Percentiles rank a stretch among this genome's conserved stretches.
These are phyloP conservation scores for Botryotinia narcissicola DNA, from an alignment of 2,329 filamentous ascomycete species.

Conservation along the genomic window DNA sequence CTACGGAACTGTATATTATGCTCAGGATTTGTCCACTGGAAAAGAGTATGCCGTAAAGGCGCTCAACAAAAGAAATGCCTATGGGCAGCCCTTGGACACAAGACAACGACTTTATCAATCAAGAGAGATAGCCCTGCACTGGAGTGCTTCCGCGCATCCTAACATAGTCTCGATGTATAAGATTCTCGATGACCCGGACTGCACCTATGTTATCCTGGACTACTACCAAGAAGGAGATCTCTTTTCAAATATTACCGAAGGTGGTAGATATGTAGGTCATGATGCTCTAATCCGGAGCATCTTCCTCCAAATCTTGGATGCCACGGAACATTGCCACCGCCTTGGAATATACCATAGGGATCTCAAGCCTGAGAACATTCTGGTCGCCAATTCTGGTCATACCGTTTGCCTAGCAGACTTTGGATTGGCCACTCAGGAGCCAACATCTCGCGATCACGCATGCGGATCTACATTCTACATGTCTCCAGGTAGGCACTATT, in stretches of 20 bases:
- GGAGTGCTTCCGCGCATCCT: constrained; percentile 80
- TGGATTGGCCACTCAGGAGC: constrained; percentile 84
- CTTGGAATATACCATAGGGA: constrained; percentile 96
- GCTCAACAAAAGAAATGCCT: constrained; percentile 81
- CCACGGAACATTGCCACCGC: constrained; percentile 91
- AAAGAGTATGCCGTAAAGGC: constrained; percentile 93
- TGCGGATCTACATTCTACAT: constrained; percentile 99
- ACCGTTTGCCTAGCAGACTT: constrained; percentile 97
- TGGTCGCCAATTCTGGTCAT: constrained; percentile 83
- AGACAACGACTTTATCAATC: constrained; percentile 89
- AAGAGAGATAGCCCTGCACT: constrained; percentile 88
- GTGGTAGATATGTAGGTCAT: constrained; percentile 88
- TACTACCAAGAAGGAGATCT: constrained; percentile 96
- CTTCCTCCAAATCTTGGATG: constrained; percentile 94
- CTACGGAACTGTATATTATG: constrained; percentile 93
- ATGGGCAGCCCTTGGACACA: constrained; percentile 70
- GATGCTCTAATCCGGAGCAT: constrained; percentile 82
- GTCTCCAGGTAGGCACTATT: constrained; percentile 80
- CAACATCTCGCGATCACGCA: constrained; percentile 87
- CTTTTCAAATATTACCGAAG: constrained; percentile 96
- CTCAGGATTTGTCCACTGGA: constrained; percentile 69
- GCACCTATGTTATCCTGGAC: constrained; percentile 94
- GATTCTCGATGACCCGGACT: constrained; percentile 88
- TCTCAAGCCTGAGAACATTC: constrained; percentile 95
- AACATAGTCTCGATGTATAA: constrained; percentile 93